Conservation (phyloP, 2,329 filamentous ascomycete species). For the Tolypocladium capitatum region DNA sequence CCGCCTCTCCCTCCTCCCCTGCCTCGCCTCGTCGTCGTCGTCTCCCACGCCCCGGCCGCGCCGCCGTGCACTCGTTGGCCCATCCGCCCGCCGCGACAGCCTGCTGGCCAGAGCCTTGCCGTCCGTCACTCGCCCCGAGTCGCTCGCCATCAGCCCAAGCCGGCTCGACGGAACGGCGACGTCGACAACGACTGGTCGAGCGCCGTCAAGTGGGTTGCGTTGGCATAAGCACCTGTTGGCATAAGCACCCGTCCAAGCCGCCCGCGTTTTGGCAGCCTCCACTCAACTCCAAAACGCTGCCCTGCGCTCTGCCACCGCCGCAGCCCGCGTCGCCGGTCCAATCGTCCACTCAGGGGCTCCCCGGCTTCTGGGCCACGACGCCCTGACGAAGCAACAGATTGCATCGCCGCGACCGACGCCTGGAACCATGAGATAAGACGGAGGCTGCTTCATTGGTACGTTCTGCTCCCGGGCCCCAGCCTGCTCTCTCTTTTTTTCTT, state of each 20-base stretch:
- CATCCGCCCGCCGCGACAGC: neutral
- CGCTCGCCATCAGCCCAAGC: neutral
- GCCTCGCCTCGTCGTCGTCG: neutral
- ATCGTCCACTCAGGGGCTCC: constrained; percentile 11
- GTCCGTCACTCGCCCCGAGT: constrained; percentile 2
- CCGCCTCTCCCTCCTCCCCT: neutral
- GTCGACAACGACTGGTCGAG: constrained; percentile 6
- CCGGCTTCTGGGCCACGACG: constrained; percentile 9
- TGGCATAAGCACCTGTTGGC: too few relatives aligned
- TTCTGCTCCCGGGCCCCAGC: constrained; percentile 8
- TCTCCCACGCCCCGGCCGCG: neutral
- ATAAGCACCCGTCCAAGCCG: neutral
- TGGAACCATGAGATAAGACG: constrained; percentile 30
- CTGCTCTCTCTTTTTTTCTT: constrained; percentile 1
- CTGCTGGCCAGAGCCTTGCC: constrained; percentile 1
- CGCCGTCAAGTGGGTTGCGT: neutral
- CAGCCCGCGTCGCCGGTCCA: constrained; percentile 1
- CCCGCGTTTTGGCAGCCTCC: neutral
- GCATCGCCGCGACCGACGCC: constrained; percentile 14
- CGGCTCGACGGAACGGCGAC: constrained; percentile 5
- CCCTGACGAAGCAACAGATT: constrained; percentile 19
- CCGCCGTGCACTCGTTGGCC: neutral
- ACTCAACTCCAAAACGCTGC: neutral
- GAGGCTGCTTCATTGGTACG: constrained; percentile 24
- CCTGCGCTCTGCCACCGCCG: neutral